Evolutionary conservation across 2,329 filamentous ascomycete genomes (phyloP).

Genomic region (Aspergillus puulaauensis): DNA sequence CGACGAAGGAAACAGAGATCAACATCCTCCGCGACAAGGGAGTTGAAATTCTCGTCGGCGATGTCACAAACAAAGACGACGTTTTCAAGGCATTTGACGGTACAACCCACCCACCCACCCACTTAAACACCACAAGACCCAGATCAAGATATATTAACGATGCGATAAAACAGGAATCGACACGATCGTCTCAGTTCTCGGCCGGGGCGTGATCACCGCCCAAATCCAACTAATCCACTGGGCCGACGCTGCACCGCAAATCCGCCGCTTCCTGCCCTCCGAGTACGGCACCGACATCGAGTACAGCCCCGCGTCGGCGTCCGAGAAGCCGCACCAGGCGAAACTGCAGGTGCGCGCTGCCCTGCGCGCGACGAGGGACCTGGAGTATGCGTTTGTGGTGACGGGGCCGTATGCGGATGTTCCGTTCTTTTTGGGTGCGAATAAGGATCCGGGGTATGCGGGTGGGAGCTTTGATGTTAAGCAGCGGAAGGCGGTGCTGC

Average conservation of each 20-base stretch:
- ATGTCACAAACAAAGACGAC: conserved; percentile 53
- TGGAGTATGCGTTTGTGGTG: conserved; percentile 67
- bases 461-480: conserved; percentile 60
- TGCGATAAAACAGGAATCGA: conserved; percentile 52
- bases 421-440: conserved; percentile 51
- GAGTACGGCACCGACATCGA: conserved; percentile 68
- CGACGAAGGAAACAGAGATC: conserved; percentile 52
- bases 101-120: conserved; percentile 17
- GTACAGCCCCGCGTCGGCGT: conserved; percentile 56
- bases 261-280: conserved; percentile 66
- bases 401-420: conserved; percentile 67
- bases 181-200: conserved; percentile 65
- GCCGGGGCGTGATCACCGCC: conserved; percentile 59
- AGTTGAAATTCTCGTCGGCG: conserved; percentile 57
- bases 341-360: conserved; percentile 68
- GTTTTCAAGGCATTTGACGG: conserved; percentile 58
- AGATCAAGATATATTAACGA: no score
- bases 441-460: conserved; percentile 9
- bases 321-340: conserved; percentile 66
- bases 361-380: conserved; percentile 51
- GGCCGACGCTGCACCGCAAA: conserved; percentile 53
- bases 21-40: conserved; percentile 47
- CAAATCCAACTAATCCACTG: conserved; percentile 64
- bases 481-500: conserved; percentile 57
- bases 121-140: no score